phyloP scores from a whole-genome alignment of 78 protist species.

The Dictyostelium intermedium region DNA sequence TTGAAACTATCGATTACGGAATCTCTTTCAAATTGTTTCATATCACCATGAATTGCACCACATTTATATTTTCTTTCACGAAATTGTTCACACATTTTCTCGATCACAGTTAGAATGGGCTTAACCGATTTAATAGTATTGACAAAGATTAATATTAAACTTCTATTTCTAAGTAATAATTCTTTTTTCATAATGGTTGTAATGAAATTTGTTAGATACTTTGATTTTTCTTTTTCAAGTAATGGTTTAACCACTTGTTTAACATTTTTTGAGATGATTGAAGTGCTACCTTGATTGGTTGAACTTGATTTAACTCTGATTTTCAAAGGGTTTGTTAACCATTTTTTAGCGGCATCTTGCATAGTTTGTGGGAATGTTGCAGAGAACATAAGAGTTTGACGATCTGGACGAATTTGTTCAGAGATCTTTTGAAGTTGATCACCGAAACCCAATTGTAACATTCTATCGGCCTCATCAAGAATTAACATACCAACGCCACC shows the following conservation, averaged over 20 bases:
- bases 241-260: conserved; percentile 36
- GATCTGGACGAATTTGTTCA: conserved; percentile 79
- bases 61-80: conserved; percentile 6
- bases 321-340: conserved; percentile 82
- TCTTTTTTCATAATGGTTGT: conserved; percentile 11
- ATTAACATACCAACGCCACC: conserved; percentile 90
- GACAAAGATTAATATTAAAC: conserved; percentile 51
- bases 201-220: conserved; percentile 22
- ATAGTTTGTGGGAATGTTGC: conserved; percentile 95
- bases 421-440: conserved; percentile 93
- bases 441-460: conserved; percentile 98
- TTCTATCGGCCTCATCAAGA: conserved; percentile 99
- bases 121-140: conserved; percentile 34
- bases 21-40: conserved; percentile 98
- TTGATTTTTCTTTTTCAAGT: conserved; percentile 13
- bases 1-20: conserved; percentile 86
- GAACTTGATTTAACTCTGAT: conserved; percentile 79
- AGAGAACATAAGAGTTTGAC: conserved; percentile 98
- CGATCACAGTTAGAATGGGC: neutral
- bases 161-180: conserved; percentile 28
- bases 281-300: conserved; percentile 21
- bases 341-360: conserved; percentile 95
- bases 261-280: conserved; percentile 53
- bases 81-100: neutral
- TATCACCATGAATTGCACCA: conserved; percentile 98